Evolutionary conservation across 2,329 filamentous ascomycete genomes (phyloP), one percentile per base, ranked within the genome.

Genomic region (Lasiodiplodia hormozganensis): DNA sequence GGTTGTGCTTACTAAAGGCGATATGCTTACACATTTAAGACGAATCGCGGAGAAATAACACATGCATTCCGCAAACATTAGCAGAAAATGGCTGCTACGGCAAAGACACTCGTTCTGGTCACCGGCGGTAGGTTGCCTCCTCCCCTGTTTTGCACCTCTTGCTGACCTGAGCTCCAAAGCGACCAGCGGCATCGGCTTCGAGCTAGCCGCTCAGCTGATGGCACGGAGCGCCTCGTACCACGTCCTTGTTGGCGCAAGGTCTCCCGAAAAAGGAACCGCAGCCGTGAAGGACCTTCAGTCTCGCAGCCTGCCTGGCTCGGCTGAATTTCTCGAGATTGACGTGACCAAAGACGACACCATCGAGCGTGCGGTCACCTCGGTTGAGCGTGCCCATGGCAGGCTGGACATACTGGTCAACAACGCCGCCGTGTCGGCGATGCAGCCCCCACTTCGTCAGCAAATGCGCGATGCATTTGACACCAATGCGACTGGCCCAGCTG

Each of bases 161-260:
- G 49, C 65, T 68, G 54, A 69, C 43, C 47, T 34, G 12, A 23
- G 14, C 53, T n/a, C 65, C 79, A 68, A 78, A 69, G 82, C 79
- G 40, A 86, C 83, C 71, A 80, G 79, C 65, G 84, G 84, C 66
- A 83, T 86, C 40, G 84, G 84, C 38, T 80, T 80, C 68, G 82
- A 82, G 68, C 77, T 83, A 7, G 79, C 79, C 14, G 72, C 77
- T 65, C 74, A 78, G 34, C 77, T 81, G 3, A 76, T 82, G 7
- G 70, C 76, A 4, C 70, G 78, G 18, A 71, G 69, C 31, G 31
- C 31, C n/a, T 70, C 71, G 14, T 80, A 80, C 70, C 79, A 84
- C 62, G 70, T 77, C 2, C 73, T 82, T 21, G 53, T 25, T 18
- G 53, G 73, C 8, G 53, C 53, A 11, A 25, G 53, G n/a, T 57